Evolutionary conservation across 192 early-diverging fungal genomes (phyloP), one percentile per base, ranked within the genome.

Genomic region (Coemansia sp.): DNA sequence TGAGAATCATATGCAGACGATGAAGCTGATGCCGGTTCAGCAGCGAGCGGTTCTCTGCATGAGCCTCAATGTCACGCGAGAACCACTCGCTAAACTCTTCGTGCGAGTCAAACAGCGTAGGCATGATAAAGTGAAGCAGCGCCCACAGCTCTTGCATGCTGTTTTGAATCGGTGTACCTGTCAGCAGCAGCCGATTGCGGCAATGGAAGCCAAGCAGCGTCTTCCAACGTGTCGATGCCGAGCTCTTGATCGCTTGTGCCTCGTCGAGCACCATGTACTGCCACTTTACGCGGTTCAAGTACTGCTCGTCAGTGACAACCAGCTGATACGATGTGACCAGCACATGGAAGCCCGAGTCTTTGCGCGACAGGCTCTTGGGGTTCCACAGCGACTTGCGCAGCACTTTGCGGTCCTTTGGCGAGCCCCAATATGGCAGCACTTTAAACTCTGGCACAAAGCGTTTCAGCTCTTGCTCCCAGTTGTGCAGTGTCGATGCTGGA

Each of bases 121-220:
- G 97, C 26, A 99, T 77, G 69, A 99, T 71, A 69, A 99, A 99
- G 75, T 99, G 97, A 7, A 99, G 85, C 60, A 99, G 79, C 14
- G 95, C 94, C 97, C 97, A 99, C n/a, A 99, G 84, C 77, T 99
- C 97, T 65, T 97, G 94, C 13, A 98, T 82, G 59, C 97, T 95
- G 86, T 99, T 99, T 69, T 97, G 95, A 18, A 98, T 85, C 16
- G 96, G 96, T 1, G 96, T 98, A 60, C 96, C 96, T 0, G 96
- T 96, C 12, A 98, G 89, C 38, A 98, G 74, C 53, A 99, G 84
- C 29, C 97, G 87, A 62, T 93, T 90, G 50, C 88, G 85, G 23
- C 94, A 93, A 24, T 86, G 81, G 70, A 99, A 90, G 45, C 90
- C 79, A 49, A 94, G 88, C 24, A 99, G 90, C 19, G 97, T 94